phyloP scores from a whole-genome alignment of 2,329 filamentous ascomycete species.

The Cordyceps cicadae region DNA sequence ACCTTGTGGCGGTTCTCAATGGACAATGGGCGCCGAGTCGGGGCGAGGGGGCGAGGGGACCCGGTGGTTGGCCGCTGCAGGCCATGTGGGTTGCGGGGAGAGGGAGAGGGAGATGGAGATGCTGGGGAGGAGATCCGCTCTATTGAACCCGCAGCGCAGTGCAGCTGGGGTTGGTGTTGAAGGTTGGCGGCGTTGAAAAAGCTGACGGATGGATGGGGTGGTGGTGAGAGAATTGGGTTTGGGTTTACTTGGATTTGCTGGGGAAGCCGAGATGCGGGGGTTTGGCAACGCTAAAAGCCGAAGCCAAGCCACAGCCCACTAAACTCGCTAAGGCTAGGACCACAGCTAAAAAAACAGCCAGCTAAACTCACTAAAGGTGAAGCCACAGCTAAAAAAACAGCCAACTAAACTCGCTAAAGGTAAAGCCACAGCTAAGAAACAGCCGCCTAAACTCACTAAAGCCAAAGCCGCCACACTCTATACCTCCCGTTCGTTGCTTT shows the following conservation, averaged over 20 bases:
- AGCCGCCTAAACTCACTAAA: too few species aligned
- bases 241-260: not conserved
- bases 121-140: not conserved
- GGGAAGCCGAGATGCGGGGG: conserved; percentile 9
- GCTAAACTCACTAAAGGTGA: too few species aligned
- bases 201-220: not conserved
- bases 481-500: not conserved
- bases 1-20: not conserved
- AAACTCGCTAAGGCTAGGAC: not conserved
- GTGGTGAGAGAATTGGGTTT: not conserved
- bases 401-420: too few species aligned
- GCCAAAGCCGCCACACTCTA: not conserved
- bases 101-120: not conserved
- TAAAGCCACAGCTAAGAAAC: too few species aligned
- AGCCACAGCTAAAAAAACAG: too few species aligned
- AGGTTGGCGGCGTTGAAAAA: not conserved
- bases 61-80: conserved; percentile 1
- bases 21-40: not conserved
- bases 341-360: too few species aligned
- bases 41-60: not conserved
- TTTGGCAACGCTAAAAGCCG: not conserved
- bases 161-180: not conserved
- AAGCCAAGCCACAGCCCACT: too few species aligned
- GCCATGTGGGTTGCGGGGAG: conserved; percentile 8
- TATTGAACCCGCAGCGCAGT: not conserved